Percentiles rank a stretch among this genome's conserved stretches.
Evolutionary conservation across 345 rosid species (phyloP).

Genomic region (Raphanus sativus): DNA sequence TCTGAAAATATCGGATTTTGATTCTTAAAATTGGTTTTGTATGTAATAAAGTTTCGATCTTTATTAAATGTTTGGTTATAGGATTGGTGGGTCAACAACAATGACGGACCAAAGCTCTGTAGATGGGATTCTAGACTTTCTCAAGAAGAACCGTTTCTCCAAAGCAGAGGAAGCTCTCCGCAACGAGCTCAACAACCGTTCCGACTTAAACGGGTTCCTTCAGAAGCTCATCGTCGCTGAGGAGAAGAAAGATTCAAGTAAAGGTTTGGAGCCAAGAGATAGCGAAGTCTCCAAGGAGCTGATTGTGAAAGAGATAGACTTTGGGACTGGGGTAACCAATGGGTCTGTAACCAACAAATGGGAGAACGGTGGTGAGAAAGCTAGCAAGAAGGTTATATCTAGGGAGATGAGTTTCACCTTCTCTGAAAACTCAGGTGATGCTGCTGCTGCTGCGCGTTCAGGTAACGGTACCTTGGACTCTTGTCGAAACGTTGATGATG

Average conservation of each 20-base stretch:
- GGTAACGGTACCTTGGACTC: constrained; percentile 48
- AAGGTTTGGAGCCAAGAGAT: constrained; percentile 38
- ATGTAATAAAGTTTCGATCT: neutral
- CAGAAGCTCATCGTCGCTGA: constrained; percentile 60
- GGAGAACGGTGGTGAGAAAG: constrained; percentile 52
- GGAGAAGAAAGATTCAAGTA: constrained; percentile 53
- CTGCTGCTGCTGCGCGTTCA: constrained; percentile 45
- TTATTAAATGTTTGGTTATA: constrained; percentile 32
- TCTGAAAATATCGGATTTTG: constrained; percentile 14
- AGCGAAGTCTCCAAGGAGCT: constrained; percentile 74
- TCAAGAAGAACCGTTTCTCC: constrained; percentile 69
- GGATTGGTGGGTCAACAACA: constrained; percentile 39
- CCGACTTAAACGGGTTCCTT: constrained; percentile 77
- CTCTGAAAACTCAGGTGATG: constrained; percentile 56
- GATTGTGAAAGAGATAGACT: constrained; percentile 86
- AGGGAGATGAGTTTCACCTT: constrained; percentile 52
- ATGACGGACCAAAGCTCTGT: constrained; percentile 71
- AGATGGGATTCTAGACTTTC: constrained; percentile 76
- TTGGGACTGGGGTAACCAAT: constrained; percentile 63
- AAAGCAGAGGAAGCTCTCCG: constrained; percentile 96
- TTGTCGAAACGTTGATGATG: constrained; percentile 43
- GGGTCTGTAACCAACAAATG: constrained; percentile 58
- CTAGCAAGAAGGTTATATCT: constrained; percentile 45
- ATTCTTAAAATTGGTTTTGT: neutral
- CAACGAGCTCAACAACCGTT: constrained; percentile 62